Evolutionary conservation across 768 basidiomycete genomes (phyloP).

Genomic region (Termitomyces sp.): DNA sequence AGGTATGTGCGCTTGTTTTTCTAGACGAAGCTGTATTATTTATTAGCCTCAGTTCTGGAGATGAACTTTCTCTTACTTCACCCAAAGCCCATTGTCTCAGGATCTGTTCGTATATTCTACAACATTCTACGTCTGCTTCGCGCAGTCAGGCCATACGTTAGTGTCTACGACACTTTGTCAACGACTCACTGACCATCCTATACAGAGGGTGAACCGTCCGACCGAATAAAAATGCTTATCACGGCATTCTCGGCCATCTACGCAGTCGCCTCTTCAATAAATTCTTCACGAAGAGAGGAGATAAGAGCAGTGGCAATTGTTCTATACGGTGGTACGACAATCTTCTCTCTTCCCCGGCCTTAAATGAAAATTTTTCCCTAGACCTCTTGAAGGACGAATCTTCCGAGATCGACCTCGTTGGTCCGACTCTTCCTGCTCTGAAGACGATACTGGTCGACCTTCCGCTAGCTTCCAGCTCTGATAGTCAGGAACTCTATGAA

Average conservation of each 20-base stretch:
- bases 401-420: conserved; percentile 73
- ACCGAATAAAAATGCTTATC: conserved; percentile 63
- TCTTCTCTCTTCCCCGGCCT: neutral
- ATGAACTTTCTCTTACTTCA: conserved; percentile 40
- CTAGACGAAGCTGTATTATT: neutral
- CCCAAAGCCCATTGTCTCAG: conserved; percentile 69
- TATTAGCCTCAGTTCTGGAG: conserved; percentile 22
- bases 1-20: conserved; percentile 16
- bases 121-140: conserved; percentile 61
- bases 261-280: conserved; percentile 55
- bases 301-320: conserved; percentile 75
- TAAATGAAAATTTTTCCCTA: conserved; percentile 15
- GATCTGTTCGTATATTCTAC: conserved; percentile 79
- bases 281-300: conserved; percentile 62
- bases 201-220: conserved; percentile 48
- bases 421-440: conserved; percentile 76
- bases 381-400: conserved; percentile 88
- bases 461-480: conserved; percentile 35
- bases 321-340: conserved; percentile 66
- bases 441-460: conserved; percentile 72
- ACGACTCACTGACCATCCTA: neutral
- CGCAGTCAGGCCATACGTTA: conserved; percentile 52
- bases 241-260: conserved; percentile 61
- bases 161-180: conserved; percentile 12
- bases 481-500: conserved; percentile 50